Percentiles rank a stretch among this genome's conserved stretches.
phyloP scores from a whole-genome alignment of 2,329 filamentous ascomycete species.

The Fusarium verticillioides region DNA sequence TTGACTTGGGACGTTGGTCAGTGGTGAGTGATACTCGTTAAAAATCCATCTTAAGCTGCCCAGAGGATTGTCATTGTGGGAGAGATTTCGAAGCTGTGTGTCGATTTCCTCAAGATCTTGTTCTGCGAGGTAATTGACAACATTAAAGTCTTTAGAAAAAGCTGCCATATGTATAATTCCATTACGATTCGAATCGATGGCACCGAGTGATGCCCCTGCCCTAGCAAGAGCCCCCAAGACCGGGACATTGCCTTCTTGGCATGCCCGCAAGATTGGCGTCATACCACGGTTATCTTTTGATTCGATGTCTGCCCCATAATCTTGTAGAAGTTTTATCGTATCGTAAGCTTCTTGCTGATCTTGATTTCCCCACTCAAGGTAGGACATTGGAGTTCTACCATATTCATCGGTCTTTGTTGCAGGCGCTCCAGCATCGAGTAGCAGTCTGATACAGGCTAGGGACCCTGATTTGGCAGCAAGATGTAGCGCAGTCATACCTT shows the following conservation, averaged over 20 bases:
- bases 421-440: slow-evolving; percentile 21
- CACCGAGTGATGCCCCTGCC: not conserved
- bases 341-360: rapidly evolving
- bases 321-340: not conserved
- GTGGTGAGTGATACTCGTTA: too few relatives aligned
- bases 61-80: not conserved
- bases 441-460: not conserved
- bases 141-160: rapidly evolving
- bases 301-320: not conserved
- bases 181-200: rapidly evolving
- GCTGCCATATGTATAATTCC: not conserved
- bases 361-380: rapidly evolving
- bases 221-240: not conserved
- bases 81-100: rapidly evolving
- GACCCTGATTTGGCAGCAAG: rapidly evolving
- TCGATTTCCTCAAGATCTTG: not conserved
- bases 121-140: not conserved
- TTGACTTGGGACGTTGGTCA: not conserved
- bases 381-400: rapidly evolving
- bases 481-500: not conserved
- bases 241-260: rapidly evolving
- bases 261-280: rapidly evolving
- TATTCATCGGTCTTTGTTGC: rapidly evolving
- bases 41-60: rapidly evolving
- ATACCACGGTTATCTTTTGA: rapidly evolving